Base-by-base conservation (phyloP, 1,284 basidiomycete genomes). In the Ustilago trichophora region DNA sequence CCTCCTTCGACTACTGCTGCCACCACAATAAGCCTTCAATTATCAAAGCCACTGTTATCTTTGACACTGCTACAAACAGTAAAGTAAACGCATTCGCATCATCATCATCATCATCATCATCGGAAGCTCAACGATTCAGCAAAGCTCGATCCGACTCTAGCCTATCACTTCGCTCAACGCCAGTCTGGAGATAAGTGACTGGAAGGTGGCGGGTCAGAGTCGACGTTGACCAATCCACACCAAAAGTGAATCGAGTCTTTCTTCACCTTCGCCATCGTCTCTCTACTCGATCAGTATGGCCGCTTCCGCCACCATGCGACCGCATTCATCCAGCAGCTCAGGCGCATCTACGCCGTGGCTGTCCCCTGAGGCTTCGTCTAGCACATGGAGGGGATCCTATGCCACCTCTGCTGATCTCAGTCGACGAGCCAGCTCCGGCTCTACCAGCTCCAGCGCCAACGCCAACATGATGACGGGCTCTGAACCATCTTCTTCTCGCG, bases 281-380 rank as follows among this genome's bases (percentile, higher is more conserved):
- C 13, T 29, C 27, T 29, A 8, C 8, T 29, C 13, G 27, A 10
- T 31, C 51, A 50, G 4, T 12, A 62, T 68, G 65, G 54, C 58
- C 24, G 50, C 54, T 5, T 54, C 58, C 3, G 48, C 58, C 12
- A 49, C 42, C 10, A 31, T 64, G 19, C 44, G 41, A 21, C 43
- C 65, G 22, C 53, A 53, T 42, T 62, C 65, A 48, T 26, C 53
- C 37, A 46, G 12, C 56, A 55, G 55, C 45, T 59, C 66, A 13
- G 60, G 42, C 11, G 35, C 66, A 4, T 52, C 51, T 10, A 69
- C 60, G 12, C 66, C 66, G 15, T 64, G 56, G 60, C 38, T 56
- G 8, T 69, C 66, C n/a, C 56, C 60, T 4, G 47, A 53, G 10
- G 35, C 35, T n/a, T 36, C 51, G 3, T 22, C 51, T 18, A 42